phyloP scores from a whole-genome alignment of 139 green algal species.

The Chlamydomonas sp. region DNA sequence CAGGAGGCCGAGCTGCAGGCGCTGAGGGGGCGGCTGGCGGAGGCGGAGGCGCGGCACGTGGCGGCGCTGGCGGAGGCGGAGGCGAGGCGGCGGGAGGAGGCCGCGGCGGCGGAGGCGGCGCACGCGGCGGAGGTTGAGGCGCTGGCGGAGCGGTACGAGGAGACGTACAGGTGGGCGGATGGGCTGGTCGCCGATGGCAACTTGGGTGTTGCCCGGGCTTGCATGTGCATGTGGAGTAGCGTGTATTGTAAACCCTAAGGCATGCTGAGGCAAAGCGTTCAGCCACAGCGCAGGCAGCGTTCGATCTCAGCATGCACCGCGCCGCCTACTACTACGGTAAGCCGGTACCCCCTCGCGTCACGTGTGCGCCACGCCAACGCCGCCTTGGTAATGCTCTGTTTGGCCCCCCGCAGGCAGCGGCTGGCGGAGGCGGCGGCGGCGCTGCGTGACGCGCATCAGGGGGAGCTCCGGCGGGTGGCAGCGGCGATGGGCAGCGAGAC shows the following conservation, averaged over 20 bases:
- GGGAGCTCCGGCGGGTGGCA: slow-evolving; percentile 22
- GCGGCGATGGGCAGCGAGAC: slow-evolving; percentile 22
- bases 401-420: background rate
- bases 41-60: background rate
- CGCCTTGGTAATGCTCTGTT: too few species aligned
- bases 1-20: background rate
- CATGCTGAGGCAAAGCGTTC: too few species aligned
- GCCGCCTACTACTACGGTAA: too few species aligned
- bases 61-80: background rate
- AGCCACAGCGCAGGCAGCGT: too few species aligned
- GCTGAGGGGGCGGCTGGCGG: background rate
- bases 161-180: background rate
- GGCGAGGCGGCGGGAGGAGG: slow-evolving; percentile 17
- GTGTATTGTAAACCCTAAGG: too few species aligned
- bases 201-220: too few species aligned
- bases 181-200: too few species aligned
- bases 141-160: slow-evolving; percentile 5
- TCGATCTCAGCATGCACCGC: too few species aligned
- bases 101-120: slow-evolving; percentile 13
- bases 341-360: too few species aligned
- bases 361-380: too few species aligned
- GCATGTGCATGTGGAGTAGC: too few species aligned
- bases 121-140: background rate
- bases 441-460: slow-evolving; percentile 18
- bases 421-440: slow-evolving; percentile 2